Conservation (phyloP, 768 basidiomycete genomes). For the Krasilnikovozyma curviuscula region DNA sequence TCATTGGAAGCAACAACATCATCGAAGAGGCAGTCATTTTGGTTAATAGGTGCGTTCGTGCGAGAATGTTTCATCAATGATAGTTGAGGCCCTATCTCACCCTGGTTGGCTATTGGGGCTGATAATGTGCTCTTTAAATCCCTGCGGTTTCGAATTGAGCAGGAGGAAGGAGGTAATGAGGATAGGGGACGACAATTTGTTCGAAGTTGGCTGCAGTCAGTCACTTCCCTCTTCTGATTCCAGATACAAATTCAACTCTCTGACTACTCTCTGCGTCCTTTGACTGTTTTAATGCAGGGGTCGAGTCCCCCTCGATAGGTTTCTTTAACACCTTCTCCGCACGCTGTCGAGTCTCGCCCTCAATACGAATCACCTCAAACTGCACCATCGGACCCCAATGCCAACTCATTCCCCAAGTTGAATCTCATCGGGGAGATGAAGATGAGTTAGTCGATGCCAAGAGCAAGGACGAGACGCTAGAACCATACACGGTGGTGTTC, state of each 20-base stretch:
- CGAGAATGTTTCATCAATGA: conserved; percentile 1
- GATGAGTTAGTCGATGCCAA: neutral
- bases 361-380: conserved; percentile 53
- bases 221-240: conserved; percentile 13
- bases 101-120: no score
- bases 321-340: conserved; percentile 72
- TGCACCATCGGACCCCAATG: conserved; percentile 70
- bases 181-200: conserved; percentile 81
- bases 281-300: conserved; percentile 33
- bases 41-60: conserved; percentile 49
- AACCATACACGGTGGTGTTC: conserved; percentile 67
- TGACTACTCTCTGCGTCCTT: neutral
- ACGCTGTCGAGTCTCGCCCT: conserved; percentile 62
- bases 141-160: neutral
- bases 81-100: conserved; percentile 22
- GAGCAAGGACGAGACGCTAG: conserved; percentile 44
- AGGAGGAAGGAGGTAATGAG: conserved; percentile 59
- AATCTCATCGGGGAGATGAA: conserved; percentile 10
- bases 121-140: no score
- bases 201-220: conserved; percentile 84
- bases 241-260: neutral
- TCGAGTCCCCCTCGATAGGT: conserved; percentile 71
- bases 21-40: conserved; percentile 81
- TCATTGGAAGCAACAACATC: conserved; percentile 71
- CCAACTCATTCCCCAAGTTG: conserved; percentile 43